Base-by-base conservation (phyloP, 306 rosid genomes). In the Prunus salicina region DNA sequence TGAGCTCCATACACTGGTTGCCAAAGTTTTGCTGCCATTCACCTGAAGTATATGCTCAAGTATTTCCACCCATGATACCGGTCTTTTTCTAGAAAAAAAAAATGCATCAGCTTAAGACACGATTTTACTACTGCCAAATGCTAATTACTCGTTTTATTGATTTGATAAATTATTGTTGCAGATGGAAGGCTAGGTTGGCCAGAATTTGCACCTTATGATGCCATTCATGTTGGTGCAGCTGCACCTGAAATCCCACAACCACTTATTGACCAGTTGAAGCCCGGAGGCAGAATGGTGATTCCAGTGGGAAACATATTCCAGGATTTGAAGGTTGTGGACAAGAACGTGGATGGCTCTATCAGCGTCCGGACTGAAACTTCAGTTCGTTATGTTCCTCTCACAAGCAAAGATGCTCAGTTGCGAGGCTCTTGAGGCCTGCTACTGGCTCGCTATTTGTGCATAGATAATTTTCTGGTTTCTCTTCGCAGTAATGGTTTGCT, bases 191-290 rank as follows among this genome's bases (percentile, higher is more conserved):
- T 84, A 66, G 98, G 98, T 56, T 96, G 97, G 97, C 86, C 90
- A 0, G 96, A 88, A 82, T 84, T 56, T 73, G 96, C 88, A 38
- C 90, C 99, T n/a, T 96, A 93, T 67, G 96, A 93, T 71, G 96
- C 99, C 34, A 93, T 96, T 81, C 98, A 93, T 52, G 99, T 96
- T 7, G 99, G 99, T 68, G 99, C 98, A 30, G 99, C 99, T 0
- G 97, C 97, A 43, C 73, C 88, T 6, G 96, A 96, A 86, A 92
- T 96, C 68, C 99, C 98, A 2, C 89, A 86, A 60, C 78, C 89
- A 64, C 98, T 96, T 25, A 78, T 89, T 12, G 94, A 96, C 10
- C 99, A 96, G 81, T 79, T 96, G 89, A 96, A 89, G 88, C 90
- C 90, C 1, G 99, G 99, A 55, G 99, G 99, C 47, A 85, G 98